Conservation (phyloP, 768 basidiomycete genomes). For the Auriculariales sp. region DNA sequence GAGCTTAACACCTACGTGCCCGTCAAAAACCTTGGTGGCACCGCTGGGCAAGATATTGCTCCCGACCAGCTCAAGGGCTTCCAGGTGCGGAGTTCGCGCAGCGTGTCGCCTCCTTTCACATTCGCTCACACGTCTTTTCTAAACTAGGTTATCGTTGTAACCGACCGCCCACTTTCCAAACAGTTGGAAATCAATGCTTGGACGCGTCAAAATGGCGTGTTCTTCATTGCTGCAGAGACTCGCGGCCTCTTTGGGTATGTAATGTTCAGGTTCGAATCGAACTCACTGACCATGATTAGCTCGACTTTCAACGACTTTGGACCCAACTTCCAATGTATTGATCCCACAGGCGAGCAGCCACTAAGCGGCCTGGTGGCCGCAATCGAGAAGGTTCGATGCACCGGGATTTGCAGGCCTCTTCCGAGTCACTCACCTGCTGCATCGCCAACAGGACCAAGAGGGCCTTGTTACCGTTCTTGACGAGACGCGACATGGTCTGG, state of each 20-base stretch:
- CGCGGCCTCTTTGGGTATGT: slow-evolving; percentile 86
- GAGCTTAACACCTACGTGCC: slow-evolving; percentile 96
- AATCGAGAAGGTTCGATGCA: slow-evolving; percentile 53
- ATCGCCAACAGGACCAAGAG: slow-evolving; percentile 49
- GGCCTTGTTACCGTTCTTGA: slow-evolving; percentile 95
- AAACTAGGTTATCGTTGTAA: slow-evolving; percentile 74
- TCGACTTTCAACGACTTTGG: slow-evolving; percentile 97
- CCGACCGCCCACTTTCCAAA: slow-evolving; percentile 58
- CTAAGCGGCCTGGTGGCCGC: slow-evolving; percentile 91
- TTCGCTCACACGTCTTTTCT: slow-evolving; percentile 4
- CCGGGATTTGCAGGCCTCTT: background rate
- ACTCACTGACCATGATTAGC: slow-evolving; percentile 23
- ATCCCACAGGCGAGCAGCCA: slow-evolving; percentile 95
- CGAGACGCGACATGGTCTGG: slow-evolving; percentile 94
- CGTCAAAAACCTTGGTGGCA: slow-evolving; percentile 71
- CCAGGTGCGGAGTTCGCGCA: slow-evolving; percentile 42
- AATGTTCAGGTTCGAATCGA: background rate
- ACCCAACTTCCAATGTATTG: slow-evolving; percentile 83
- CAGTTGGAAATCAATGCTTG: slow-evolving; percentile 94
- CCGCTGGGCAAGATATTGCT: slow-evolving; percentile 60
- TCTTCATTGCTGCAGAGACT: slow-evolving; percentile 85
- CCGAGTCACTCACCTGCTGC: background rate
- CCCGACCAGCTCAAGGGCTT: slow-evolving; percentile 74
- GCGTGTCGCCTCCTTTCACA: slow-evolving; percentile 2
- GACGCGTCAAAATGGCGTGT: slow-evolving; percentile 78